phyloP scores from a whole-genome alignment of 768 basidiomycete genomes.

The Termitomyces sp. region DNA sequence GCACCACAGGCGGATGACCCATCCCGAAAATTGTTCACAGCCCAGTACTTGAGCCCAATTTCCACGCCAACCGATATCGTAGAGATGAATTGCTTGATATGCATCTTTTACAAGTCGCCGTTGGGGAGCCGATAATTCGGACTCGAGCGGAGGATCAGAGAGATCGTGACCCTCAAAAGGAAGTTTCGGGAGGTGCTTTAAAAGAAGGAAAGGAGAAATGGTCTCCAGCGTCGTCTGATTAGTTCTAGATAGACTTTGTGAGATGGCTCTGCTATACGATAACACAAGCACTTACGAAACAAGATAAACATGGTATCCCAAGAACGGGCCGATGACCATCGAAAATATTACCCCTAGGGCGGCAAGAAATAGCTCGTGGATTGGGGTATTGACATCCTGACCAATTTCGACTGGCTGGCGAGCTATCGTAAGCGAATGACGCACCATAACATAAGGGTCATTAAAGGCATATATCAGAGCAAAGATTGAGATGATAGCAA shows the following conservation, averaged over 20 bases:
- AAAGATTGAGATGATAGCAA: slow-evolving; percentile 47
- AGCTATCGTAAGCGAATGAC: slow-evolving; percentile 19
- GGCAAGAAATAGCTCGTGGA: slow-evolving; percentile 69
- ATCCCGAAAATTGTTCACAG: slow-evolving; percentile 48
- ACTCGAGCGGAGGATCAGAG: slow-evolving; percentile 70
- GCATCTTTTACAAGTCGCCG: slow-evolving; percentile 63
- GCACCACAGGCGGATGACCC: slow-evolving; percentile 48
- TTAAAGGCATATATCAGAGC: slow-evolving; percentile 65
- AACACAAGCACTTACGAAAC: slow-evolving; percentile 50
- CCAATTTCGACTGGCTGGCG: not conserved
- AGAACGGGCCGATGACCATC: slow-evolving; percentile 73
- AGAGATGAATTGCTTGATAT: slow-evolving; percentile 57
- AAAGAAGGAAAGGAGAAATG: slow-evolving; percentile 69
- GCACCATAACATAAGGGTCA: slow-evolving; percentile 60
- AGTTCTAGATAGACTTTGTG: slow-evolving; percentile 44
- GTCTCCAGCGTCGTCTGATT: slow-evolving; percentile 86
- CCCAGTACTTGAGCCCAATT: slow-evolving; percentile 74
- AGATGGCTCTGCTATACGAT: not conserved
- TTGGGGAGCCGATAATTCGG: slow-evolving; percentile 65
- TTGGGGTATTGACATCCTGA: slow-evolving; percentile 61
- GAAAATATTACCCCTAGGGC: slow-evolving; percentile 56
- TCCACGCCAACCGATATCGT: slow-evolving; percentile 69
- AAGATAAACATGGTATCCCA: slow-evolving; percentile 73
- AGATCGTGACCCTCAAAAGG: slow-evolving; percentile 47
- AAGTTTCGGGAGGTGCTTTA: slow-evolving; percentile 67